Evolutionary conservation across 1,139 yeast species (phyloP).

Genomic region (Candida pseudocylindracea): DNA sequence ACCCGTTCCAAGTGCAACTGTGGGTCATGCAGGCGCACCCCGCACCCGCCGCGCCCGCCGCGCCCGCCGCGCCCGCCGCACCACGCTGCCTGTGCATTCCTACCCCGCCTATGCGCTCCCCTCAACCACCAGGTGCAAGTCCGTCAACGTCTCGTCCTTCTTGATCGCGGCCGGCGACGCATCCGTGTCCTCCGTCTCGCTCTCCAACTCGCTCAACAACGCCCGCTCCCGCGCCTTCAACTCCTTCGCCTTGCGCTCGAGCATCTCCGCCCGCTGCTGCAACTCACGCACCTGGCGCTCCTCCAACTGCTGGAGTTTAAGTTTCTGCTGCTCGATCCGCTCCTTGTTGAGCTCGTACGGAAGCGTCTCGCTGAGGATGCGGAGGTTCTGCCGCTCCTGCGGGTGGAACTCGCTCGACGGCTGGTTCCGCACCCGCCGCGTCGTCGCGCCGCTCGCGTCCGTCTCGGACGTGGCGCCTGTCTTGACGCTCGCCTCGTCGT

Average conservation of each 20-base stretch:
- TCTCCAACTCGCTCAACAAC: constrained; percentile 17
- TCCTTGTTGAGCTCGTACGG: constrained; percentile 66
- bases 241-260: constrained; percentile 56
- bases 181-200: constrained; percentile 3
- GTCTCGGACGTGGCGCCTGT: constrained; percentile 13
- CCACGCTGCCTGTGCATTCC: too few species aligned
- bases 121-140: constrained; percentile 20
- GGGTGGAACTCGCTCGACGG: constrained; percentile 4
- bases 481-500: constrained; percentile 8
- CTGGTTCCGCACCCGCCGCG: constrained; percentile 17
- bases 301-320: constrained; percentile 56
- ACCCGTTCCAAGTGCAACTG: too few species aligned
- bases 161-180: constrained; percentile 5
- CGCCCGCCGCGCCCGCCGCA: too few species aligned
- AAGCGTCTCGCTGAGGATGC: constrained; percentile 63
- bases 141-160: constrained; percentile 32
- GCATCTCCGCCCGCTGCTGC: constrained; percentile 48
- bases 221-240: constrained; percentile 42
- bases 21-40: too few species aligned
- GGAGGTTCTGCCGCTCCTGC: constrained; percentile 43
- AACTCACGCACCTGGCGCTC: constrained; percentile 56
- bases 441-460: constrained; percentile 18
- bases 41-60: too few species aligned
- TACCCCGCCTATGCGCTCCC: background rate
- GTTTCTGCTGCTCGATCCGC: constrained; percentile 50